Conservation (phyloP, 192 early-diverging fungal genomes). For the Pilaira anomala region DNA sequence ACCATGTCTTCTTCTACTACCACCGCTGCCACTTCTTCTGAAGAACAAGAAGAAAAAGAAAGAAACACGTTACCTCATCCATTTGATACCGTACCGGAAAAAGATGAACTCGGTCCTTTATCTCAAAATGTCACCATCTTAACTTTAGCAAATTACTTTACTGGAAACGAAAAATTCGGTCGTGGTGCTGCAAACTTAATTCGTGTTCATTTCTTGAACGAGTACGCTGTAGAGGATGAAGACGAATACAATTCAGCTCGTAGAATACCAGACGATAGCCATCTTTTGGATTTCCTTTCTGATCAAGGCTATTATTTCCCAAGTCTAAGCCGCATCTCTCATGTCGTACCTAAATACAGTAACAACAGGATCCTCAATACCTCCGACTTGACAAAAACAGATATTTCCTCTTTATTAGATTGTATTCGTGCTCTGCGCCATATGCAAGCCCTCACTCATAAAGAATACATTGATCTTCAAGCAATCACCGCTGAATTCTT, state of each 20-base stretch:
- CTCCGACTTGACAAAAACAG: conserved; percentile 45
- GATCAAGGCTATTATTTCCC: conserved; percentile 66
- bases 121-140: conserved; percentile 54
- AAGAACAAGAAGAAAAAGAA: too few relatives aligned
- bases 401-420: conserved; percentile 51
- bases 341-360: conserved; percentile 41
- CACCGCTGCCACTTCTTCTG: neutral
- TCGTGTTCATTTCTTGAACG: conserved; percentile 46
- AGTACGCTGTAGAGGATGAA: conserved; percentile 43
- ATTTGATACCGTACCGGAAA: conserved; percentile 7
- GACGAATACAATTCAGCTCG: conserved; percentile 43
- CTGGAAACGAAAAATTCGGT: conserved; percentile 49
- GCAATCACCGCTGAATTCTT: conserved; percentile 49
- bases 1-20: conserved; percentile 4
- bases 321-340: conserved; percentile 46
- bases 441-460: conserved; percentile 50
- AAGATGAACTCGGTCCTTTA: conserved; percentile 30
- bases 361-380: conserved; percentile 32
- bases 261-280: conserved; percentile 42
- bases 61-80: neutral
- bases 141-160: conserved; percentile 51
- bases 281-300: conserved; percentile 43
- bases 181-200: conserved; percentile 54
- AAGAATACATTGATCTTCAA: conserved; percentile 54
- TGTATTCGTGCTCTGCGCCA: conserved; percentile 49